These are phyloP conservation scores for Pythium pectinolyticum DNA, from an alignment of 352 stramenopile species.

Conservation along the genomic window DNA sequence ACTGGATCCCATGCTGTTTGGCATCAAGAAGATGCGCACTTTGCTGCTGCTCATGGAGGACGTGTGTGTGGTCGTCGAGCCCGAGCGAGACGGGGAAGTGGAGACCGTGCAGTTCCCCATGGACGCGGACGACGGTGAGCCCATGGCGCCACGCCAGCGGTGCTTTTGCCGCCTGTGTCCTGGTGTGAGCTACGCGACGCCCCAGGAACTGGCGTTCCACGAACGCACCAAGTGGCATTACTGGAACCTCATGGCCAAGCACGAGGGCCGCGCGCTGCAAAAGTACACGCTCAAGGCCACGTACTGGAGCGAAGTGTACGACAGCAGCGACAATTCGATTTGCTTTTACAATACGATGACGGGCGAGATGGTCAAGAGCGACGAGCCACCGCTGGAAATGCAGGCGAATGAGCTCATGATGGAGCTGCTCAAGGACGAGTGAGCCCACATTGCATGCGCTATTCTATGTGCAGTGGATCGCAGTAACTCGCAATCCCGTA, in stretches of 20 bases:
- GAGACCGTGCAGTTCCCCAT: slow-evolving; percentile 66
- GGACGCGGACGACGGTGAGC: slow-evolving; percentile 38
- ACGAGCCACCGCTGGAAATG: slow-evolving; percentile 58
- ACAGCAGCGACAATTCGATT: slow-evolving; percentile 54
- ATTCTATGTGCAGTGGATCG: no score
- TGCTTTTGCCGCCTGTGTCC: slow-evolving; percentile 66
- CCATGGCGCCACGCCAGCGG: slow-evolving; percentile 44
- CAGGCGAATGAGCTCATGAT: slow-evolving; percentile 70
- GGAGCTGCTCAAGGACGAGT: slow-evolving; percentile 49
- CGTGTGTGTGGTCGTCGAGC: slow-evolving; percentile 49
- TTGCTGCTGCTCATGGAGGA: slow-evolving; percentile 59
- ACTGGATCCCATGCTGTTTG: slow-evolving; percentile 49
- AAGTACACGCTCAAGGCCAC: slow-evolving; percentile 60
- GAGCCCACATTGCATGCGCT: no score
- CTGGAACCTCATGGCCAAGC: slow-evolving; percentile 61
- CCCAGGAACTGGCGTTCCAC: slow-evolving; percentile 53
- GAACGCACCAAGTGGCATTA: slow-evolving; percentile 79
- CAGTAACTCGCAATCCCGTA: no score
- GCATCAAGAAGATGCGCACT: slow-evolving; percentile 80
- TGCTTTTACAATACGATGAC: slow-evolving; percentile 79
- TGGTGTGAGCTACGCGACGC: slow-evolving; percentile 66
- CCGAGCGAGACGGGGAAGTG: slow-evolving; percentile 46
- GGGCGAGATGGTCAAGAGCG: slow-evolving; percentile 48
- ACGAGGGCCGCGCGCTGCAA: slow-evolving; percentile 33
- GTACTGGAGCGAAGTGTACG: slow-evolving; percentile 79